phyloP scores from a whole-genome alignment of 2,329 filamentous ascomycete genomes.

The Elsinoe perseae region DNA sequence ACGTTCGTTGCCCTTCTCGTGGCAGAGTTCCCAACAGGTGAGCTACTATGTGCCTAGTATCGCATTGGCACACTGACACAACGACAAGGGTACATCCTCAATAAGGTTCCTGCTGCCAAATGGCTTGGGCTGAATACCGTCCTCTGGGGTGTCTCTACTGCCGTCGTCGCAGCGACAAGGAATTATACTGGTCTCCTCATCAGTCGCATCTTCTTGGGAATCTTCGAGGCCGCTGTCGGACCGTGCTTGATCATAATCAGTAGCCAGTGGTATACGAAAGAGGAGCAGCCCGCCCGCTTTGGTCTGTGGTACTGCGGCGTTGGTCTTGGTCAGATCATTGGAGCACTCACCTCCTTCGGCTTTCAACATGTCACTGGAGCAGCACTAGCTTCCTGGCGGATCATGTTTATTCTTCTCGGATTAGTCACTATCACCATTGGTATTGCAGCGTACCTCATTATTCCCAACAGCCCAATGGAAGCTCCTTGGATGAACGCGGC shows the following conservation, averaged over 20 bases:
- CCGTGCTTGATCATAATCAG: constrained; percentile 59
- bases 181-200: constrained; percentile 52
- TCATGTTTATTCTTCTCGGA: constrained; percentile 17
- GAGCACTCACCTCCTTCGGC: constrained; percentile 49
- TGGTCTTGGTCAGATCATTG: constrained; percentile 50
- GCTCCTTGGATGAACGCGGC: constrained; percentile 58
- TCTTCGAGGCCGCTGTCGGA: constrained; percentile 62
- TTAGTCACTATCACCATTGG: constrained; percentile 11
- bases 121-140: constrained; percentile 54
- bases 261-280: constrained; percentile 49
- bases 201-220: constrained; percentile 56
- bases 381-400: constrained; percentile 11
- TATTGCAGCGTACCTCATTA: constrained; percentile 21
- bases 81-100: constrained; percentile 54
- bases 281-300: constrained; percentile 55
- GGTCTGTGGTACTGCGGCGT: constrained; percentile 59
- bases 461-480: constrained; percentile 61
- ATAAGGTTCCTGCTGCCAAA: constrained; percentile 52
- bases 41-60: constrained; percentile 45
- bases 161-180: constrained; percentile 51
- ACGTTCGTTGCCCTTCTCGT: constrained; percentile 40
- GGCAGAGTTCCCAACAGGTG: constrained; percentile 57
- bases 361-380: constrained; percentile 39
- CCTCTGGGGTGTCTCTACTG: constrained; percentile 53
- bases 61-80: constrained; percentile 33